These are phyloP conservation scores for Acaromyces ingoldii DNA, from an alignment of 1,284 basidiomycete species.

Conservation along the genomic window DNA sequence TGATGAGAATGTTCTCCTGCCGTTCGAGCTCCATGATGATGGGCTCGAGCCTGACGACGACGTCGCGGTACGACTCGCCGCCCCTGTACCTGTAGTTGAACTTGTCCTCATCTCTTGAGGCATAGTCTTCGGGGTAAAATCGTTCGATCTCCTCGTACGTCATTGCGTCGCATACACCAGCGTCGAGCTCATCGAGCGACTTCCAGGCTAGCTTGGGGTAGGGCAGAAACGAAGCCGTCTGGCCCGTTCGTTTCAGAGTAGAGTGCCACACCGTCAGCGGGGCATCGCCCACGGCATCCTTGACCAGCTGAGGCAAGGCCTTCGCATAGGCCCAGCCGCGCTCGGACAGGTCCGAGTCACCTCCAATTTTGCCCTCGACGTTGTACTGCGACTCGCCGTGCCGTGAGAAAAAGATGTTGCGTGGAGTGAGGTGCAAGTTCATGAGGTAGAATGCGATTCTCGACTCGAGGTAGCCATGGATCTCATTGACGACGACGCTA, in stretches of 20 bases:
- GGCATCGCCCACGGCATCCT: slow-evolving; percentile 83
- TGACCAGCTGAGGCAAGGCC: slow-evolving; percentile 80
- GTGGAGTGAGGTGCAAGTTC: slow-evolving; percentile 94
- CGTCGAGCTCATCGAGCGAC: slow-evolving; percentile 93
- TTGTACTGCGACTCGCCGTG: slow-evolving; percentile 98
- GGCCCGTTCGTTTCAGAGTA: slow-evolving; percentile 83
- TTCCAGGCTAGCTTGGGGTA: slow-evolving; percentile 98
- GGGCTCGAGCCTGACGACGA: slow-evolving; percentile 88
- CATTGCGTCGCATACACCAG: slow-evolving; percentile 98
- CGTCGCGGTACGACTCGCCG: slow-evolving; percentile 89
- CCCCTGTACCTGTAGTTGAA: slow-evolving; percentile 93
- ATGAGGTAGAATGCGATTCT: slow-evolving; percentile 97
- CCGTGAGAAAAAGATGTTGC: slow-evolving; percentile 94
- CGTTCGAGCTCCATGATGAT: slow-evolving; percentile 98
- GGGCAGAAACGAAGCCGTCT: slow-evolving; percentile 75
- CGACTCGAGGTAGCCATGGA: slow-evolving; percentile 80
- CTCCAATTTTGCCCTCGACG: slow-evolving; percentile 92
- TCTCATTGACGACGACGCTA: slow-evolving; percentile 41
- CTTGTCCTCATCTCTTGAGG: slow-evolving; percentile 97
- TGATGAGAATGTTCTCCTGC: slow-evolving; percentile 92
- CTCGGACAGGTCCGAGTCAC: slow-evolving; percentile 80
- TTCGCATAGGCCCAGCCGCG: slow-evolving; percentile 78
- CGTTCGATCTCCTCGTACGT: slow-evolving; percentile 94
- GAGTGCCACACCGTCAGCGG: slow-evolving; percentile 95
- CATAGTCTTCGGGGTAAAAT: slow-evolving; percentile 96